A percentile compares a stretch with the other conserved stretches of the same genome.
Conservation (phyloP, 2,329 filamentous ascomycete genomes). For the Colletotrichum sp. region DNA sequence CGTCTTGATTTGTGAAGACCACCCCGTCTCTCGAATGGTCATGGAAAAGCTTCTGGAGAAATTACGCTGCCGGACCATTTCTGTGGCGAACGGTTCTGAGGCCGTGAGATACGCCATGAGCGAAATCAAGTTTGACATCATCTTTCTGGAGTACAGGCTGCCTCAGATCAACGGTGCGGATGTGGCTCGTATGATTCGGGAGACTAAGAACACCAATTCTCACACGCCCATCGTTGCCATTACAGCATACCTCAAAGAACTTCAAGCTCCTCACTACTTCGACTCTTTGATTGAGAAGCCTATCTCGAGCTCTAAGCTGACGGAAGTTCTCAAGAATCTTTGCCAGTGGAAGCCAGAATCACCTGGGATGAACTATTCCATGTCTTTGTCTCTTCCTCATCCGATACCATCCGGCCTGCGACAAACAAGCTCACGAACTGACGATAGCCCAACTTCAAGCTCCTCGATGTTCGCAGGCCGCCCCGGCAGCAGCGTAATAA, state of each 20-base stretch:
- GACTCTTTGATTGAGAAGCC: constrained; percentile 96
- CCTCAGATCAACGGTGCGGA: constrained; percentile 95
- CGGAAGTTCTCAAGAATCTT: constrained; percentile 83
- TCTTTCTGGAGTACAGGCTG: constrained; percentile 96
- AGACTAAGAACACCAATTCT: constrained; percentile 93
- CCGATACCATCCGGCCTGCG: constrained; percentile 69
- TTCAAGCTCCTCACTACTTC: constrained; percentile 94
- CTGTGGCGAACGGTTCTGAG: constrained; percentile 87
- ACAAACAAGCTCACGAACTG: constrained; percentile 65
- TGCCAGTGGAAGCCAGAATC: constrained; percentile 91
- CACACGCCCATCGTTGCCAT: constrained; percentile 96
- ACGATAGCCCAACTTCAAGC: constrained; percentile 84
- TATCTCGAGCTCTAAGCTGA: constrained; percentile 89
- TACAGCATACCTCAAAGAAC: constrained; percentile 96
- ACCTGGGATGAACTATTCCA: constrained; percentile 45
- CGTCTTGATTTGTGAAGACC: constrained; percentile 95
- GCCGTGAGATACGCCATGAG: constrained; percentile 93
- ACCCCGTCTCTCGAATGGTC: constrained; percentile 95
- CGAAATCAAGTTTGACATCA: constrained; percentile 98
- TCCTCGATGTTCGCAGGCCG: constrained; percentile 74
- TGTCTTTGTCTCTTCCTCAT: constrained; percentile 55
- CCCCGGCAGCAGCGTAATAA: constrained; percentile 77
- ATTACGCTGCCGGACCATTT: constrained; percentile 90
- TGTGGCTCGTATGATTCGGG: constrained; percentile 95
- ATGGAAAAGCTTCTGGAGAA: constrained; percentile 99